Evolutionary conservation across 2,329 filamentous ascomycete species (phyloP).

Genomic region (Lecanicillium sp.): DNA sequence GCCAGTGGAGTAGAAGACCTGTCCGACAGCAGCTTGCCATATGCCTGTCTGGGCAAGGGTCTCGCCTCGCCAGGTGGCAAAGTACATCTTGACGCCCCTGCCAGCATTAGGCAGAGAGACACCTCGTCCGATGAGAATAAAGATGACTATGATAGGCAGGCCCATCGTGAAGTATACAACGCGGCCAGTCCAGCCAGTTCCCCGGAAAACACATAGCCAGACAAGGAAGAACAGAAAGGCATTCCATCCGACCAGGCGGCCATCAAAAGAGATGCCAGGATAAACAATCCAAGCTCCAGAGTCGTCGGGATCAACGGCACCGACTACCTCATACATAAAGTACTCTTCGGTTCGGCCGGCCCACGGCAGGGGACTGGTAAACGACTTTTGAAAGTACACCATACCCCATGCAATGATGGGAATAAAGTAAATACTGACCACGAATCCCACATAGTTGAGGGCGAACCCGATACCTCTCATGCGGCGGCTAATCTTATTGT

Average conservation of each 20-base stretch:
- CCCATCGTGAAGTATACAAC: conserved; percentile 52
- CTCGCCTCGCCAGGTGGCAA: conserved; percentile 29
- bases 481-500: conserved; percentile 37
- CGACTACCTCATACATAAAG: conserved; percentile 34
- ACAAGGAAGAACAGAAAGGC: conserved; percentile 48
- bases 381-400: conserved; percentile 45
- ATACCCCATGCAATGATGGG: conserved; percentile 48
- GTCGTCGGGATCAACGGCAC: conserved; percentile 25
- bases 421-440: conserved; percentile 45
- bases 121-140: conserved; percentile 41
- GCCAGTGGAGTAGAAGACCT: conserved; percentile 31
- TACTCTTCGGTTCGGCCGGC: conserved; percentile 35
- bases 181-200: conserved; percentile 44
- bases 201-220: conserved; percentile 49
- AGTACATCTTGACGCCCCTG: conserved; percentile 36
- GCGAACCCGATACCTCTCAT: conserved; percentile 43
- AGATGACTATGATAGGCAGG: conserved; percentile 42
- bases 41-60: conserved; percentile 37
- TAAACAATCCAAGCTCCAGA: conserved; percentile 34
- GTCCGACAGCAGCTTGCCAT: conserved; percentile 47
- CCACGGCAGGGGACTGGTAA: conserved; percentile 45
- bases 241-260: conserved; percentile 45
- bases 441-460: conserved; percentile 39
- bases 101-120: conserved; percentile 42
- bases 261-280: conserved; percentile 32